A percentile compares a stretch with the other conserved stretches of the same genome.
These are phyloP conservation scores for Fusarium pilosicola DNA, from an alignment of 2,329 filamentous ascomycete species.

Conservation along the genomic window DNA sequence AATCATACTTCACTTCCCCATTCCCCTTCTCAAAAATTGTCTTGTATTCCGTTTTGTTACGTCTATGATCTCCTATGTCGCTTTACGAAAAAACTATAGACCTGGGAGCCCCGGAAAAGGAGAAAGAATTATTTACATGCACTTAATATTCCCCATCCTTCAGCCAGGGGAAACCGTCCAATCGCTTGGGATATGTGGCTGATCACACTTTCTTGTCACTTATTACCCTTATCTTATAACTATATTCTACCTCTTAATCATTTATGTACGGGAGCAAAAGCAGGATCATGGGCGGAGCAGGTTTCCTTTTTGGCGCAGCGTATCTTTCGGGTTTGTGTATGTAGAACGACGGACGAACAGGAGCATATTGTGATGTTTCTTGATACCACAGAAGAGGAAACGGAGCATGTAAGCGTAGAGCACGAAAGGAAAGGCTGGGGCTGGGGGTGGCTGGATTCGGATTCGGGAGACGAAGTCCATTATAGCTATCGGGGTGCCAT, in stretches of 20 bases:
- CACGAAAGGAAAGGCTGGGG: conserved; percentile 4
- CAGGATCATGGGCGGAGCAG: conserved; percentile 20
- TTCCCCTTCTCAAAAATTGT: conserved; percentile 22
- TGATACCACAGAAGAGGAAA: conserved; percentile 2
- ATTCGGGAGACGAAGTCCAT: background rate
- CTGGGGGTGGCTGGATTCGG: background rate
- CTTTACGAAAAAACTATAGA: conserved; percentile 42
- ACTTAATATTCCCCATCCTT: conserved; percentile 42
- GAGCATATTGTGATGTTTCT: conserved; percentile 10
- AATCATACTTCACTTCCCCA: conserved; percentile 32
- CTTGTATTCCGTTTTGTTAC: conserved; percentile 31
- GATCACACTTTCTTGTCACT: conserved; percentile 36
- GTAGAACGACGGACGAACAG: conserved; percentile 21
- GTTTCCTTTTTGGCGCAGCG: conserved; percentile 32
- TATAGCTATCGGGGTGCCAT: conserved; percentile 15
- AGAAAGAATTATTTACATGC: conserved; percentile 43
- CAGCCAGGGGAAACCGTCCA: conserved; percentile 39
- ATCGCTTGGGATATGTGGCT: conserved; percentile 41
- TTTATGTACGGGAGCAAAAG: conserved; percentile 29
- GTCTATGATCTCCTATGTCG: conserved; percentile 43
- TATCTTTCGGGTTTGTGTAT: conserved; percentile 34
- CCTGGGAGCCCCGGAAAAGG: conserved; percentile 41
- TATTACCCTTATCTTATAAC: conserved; percentile 30
- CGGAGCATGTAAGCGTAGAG: conserved; percentile 6
- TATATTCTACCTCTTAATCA: conserved; percentile 29